Percentiles rank a stretch among this genome's conserved stretches.
phyloP scores from a whole-genome alignment of 1,284 basidiomycete species.

The Salmacisia buchloeana region DNA sequence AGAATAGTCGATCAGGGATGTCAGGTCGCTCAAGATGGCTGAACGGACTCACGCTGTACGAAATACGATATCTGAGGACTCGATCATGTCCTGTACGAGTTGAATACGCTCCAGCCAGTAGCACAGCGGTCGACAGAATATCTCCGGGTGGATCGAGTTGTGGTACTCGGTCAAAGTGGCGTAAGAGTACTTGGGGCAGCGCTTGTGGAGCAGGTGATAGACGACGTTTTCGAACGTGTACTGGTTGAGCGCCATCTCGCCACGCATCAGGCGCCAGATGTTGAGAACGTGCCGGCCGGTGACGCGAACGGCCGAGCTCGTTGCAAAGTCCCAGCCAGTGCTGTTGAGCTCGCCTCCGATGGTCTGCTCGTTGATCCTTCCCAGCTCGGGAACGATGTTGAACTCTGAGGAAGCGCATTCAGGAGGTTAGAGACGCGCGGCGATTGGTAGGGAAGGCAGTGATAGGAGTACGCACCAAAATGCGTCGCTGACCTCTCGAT shows the following conservation, averaged over 20 bases:
- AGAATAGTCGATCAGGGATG: neutral
- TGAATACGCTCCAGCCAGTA: constrained; percentile 37
- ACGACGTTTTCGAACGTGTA: constrained; percentile 88
- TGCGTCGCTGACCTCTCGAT: constrained; percentile 59
- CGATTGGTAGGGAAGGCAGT: neutral
- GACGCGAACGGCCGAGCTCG: constrained; percentile 61
- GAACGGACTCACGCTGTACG: constrained; percentile 30
- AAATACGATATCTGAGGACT: constrained; percentile 40
- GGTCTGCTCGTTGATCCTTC: neutral
- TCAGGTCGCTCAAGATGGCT: neutral
- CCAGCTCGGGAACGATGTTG: neutral
- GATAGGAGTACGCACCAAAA: constrained; percentile 7
- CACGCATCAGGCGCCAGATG: constrained; percentile 83
- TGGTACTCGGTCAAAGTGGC: constrained; percentile 70
- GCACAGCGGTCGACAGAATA: constrained; percentile 20
- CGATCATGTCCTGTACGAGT: constrained; percentile 34
- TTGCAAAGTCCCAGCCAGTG: constrained; percentile 7
- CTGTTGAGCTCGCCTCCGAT: neutral
- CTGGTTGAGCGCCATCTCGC: constrained; percentile 70
- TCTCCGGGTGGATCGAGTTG: constrained; percentile 37
- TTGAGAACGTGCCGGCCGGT: constrained; percentile 85
- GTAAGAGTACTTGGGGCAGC: constrained; percentile 64
- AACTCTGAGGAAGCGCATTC: constrained; percentile 10
- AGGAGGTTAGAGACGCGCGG: neutral
- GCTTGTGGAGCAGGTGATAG: constrained; percentile 51